Evolutionary conservation across 371 early-diverging fungal genomes (phyloP), one percentile per base, ranked within the genome.

Genomic region (Zychaea mexicana): DNA sequence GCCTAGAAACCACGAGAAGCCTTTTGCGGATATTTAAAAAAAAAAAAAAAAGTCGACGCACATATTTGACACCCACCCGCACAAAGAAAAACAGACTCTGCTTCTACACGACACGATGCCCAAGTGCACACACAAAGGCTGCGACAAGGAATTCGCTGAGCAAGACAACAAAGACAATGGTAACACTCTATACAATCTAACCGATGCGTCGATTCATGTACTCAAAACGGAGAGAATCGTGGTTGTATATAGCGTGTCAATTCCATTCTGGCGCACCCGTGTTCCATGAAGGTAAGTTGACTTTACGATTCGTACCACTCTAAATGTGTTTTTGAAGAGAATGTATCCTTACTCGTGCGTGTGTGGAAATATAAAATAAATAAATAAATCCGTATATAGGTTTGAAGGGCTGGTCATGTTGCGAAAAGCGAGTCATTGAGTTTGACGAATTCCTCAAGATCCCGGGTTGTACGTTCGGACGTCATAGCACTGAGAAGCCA

Each of bases 391-490:
- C n/a, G n/a, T n/a, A 26, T 54, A 15, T 64, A 81, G 81, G 95
- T 61, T 78, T 90, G 55, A 93, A 96, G 85, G 94, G 96, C 49
- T 98, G 96, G 96, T 87, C 88, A 52, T 98, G 98, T 82, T 98
- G 98, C 82, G 79, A 87, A n/a, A 95, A 95, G 64, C 85, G 93
- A 42, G 96, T 94, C 55, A 77, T 78, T 36, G 90, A 92, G 55
- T 98, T 98, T 69, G 94, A 98, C 73, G 95, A 94, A 57, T 97
- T 98, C 74, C 79, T 96, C 57, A 86, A 90, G 60, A 91, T 96
- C 59, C 82, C 86, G 26, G 94, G 94, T 19, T 94, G 94, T 74
- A 76, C 83, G 26, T 67, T 75, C 52, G 93, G 92, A 24, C 68
- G 74, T 19, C 93, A 94, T 68, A 79, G 88, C 5, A 79, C 73